phyloP scores from a whole-genome alignment of 257 asterid genomes.

The Nicotiana knightiana region DNA sequence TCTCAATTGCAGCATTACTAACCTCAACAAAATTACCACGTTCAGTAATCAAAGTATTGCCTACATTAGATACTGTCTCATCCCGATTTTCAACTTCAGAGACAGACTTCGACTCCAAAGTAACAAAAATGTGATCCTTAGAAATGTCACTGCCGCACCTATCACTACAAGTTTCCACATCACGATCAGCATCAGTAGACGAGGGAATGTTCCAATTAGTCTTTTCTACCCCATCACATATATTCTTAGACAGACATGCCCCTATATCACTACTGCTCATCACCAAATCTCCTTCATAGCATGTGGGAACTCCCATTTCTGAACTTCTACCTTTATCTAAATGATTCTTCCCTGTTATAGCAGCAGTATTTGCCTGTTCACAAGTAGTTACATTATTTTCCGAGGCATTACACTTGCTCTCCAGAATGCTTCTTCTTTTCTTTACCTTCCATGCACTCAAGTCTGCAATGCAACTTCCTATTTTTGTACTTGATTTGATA shows the following conservation, averaged over 20 bases:
- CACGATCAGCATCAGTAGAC: background rate
- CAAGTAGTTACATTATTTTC: conserved; percentile 1
- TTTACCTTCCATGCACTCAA: conserved; percentile 9
- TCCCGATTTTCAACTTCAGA: background rate
- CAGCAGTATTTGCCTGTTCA: background rate
- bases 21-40: background rate
- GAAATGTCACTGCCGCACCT: background rate
- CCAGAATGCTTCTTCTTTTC: conserved; percentile 1
- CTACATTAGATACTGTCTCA: background rate
- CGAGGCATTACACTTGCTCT: background rate
- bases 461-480: background rate
- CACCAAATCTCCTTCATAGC: conserved; percentile 5
- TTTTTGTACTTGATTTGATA: background rate
- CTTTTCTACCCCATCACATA: background rate
- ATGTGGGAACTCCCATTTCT: background rate
- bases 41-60: conserved; percentile 1
- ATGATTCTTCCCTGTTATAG: background rate
- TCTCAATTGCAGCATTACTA: background rate
- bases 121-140: background rate
- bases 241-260: background rate
- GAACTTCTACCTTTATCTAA: background rate
- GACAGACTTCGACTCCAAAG: background rate
- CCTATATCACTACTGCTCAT: background rate
- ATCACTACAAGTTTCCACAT: background rate
- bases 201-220: background rate